These are phyloP conservation scores for Kandelia obovata DNA, from an alignment of 345 rosid genomes.

Conservation along the genomic window DNA sequence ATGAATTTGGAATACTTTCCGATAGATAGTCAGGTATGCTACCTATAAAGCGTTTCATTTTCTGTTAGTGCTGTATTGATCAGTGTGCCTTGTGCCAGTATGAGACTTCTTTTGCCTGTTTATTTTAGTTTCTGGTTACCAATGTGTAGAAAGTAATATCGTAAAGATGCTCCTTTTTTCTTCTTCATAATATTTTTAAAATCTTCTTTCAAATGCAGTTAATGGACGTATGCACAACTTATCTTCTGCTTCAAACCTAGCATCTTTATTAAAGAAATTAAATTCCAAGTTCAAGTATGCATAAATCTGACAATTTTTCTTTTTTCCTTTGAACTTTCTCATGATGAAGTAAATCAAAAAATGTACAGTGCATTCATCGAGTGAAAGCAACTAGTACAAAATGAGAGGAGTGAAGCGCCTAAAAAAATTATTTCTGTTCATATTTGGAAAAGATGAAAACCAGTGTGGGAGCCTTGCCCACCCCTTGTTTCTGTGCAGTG, in stretches of 20 bases:
- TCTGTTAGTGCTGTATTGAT: not conserved
- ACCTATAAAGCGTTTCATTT: not conserved
- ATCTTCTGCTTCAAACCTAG: not conserved
- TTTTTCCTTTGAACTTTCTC: not conserved
- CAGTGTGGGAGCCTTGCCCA: too few relatives aligned
- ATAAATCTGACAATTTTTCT: too few relatives aligned
- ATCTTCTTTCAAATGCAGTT: too few relatives aligned
- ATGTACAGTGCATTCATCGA: too few relatives aligned
- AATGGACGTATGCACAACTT: not conserved
- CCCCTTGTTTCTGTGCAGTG: too few relatives aligned
- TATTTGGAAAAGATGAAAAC: too few relatives aligned
- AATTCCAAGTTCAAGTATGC: too few relatives aligned
- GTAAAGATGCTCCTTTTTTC: too few relatives aligned
- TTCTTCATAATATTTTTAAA: too few relatives aligned
- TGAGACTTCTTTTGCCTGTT: not conserved
- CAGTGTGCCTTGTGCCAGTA: not conserved
- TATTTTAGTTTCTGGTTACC: not conserved
- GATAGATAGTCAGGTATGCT: constrained; percentile 68
- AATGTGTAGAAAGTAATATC: not conserved
- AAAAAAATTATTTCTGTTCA: too few relatives aligned
- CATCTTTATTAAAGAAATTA: not conserved
- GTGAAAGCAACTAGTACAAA: too few relatives aligned
- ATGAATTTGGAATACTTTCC: constrained; percentile 95
- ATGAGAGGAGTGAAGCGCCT: too few relatives aligned
- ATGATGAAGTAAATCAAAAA: not conserved